Evolutionary conservation across 1,139 yeast genomes (phyloP), one percentile per base, ranked within the genome.

Genomic region (Lodderomyces margitis): DNA sequence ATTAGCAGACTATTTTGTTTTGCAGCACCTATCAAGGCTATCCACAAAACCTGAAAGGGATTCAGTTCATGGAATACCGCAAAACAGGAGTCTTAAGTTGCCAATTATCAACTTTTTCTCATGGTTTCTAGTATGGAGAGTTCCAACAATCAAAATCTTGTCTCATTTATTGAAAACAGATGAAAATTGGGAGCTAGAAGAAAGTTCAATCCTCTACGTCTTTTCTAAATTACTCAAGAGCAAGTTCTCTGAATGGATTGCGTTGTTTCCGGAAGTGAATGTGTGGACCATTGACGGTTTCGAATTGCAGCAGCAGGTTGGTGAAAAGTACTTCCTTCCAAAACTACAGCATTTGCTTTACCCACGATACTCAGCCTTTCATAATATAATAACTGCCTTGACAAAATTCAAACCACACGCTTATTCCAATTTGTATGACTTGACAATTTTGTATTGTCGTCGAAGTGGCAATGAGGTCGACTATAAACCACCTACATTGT

Each of bases 241-340:
- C 24, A 65, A 57, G 32, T 50, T 48, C 15, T 67, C 72, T 2
- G 74, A 74, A 48, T 81, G 87, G 87, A 52, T 81, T 4, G 74
- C 77, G 1, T 47, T 82, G 8, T 84, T 84, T 46, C 92, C 94
- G 0, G 94, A 85, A 57, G 91, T 83, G 2, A 85, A 84, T 54
- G 77, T 83, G 3, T 74, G 78, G 61, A 75, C 81, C 0, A 60
- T 68, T 4, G 71, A 70, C 27, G 70, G 74, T 23, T 57, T 68
- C 0, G 56, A 61, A 6, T 51, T 81, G 11, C 87, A 83, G 47
- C 63, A 68, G 34, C 68, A 70, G 35, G 70, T 81, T 45, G 65
- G 77, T 24, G 70, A 72, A 35, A 73, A 72, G 48, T 79, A 69
- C 53, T 78, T 67, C 43, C 62, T 80, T 35, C 86, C 88, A 0